Evolutionary conservation across 2,329 filamentous ascomycete genomes (phyloP).

Genomic region (Cephalotrichum gorgonifer): DNA sequence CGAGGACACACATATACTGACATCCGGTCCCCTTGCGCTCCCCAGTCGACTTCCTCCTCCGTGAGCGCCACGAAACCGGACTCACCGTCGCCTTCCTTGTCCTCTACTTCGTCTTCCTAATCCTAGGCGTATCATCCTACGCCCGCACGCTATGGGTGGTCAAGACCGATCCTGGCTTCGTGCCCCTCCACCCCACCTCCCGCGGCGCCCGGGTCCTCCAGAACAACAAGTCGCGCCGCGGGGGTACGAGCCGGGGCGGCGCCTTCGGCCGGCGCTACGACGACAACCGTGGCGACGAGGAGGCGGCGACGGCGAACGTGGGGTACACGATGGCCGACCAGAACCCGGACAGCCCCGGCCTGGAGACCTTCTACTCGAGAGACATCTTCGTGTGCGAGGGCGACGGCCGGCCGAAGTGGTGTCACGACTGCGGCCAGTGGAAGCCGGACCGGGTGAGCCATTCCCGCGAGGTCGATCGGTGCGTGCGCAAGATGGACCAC

Average conservation of each 20-base stretch:
- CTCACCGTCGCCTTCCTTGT: slow-evolving; percentile 60
- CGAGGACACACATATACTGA: background rate
- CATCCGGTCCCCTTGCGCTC: background rate
- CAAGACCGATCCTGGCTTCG: slow-evolving; percentile 59
- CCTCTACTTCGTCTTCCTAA: slow-evolving; percentile 62
- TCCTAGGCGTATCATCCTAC: slow-evolving; percentile 58
- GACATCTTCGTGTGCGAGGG: slow-evolving; percentile 76
- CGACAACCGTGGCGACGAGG: slow-evolving; percentile 11
- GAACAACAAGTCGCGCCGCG: background rate
- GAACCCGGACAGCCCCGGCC: slow-evolving; percentile 52
- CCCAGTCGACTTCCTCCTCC: slow-evolving; percentile 62
- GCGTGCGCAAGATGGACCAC: slow-evolving; percentile 86
- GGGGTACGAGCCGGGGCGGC: slow-evolving; percentile 14
- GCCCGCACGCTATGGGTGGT: slow-evolving; percentile 60
- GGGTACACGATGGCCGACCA: slow-evolving; percentile 23
- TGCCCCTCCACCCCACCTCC: slow-evolving; percentile 43
- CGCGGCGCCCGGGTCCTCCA: background rate
- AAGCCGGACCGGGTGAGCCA: slow-evolving; percentile 86
- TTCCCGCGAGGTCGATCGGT: slow-evolving; percentile 70
- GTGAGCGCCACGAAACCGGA: slow-evolving; percentile 31
- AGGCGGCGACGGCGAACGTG: slow-evolving; percentile 6
- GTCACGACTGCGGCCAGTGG: slow-evolving; percentile 72
- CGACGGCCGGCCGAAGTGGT: slow-evolving; percentile 81
- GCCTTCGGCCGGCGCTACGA: slow-evolving; percentile 8
- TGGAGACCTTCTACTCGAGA: slow-evolving; percentile 70